Conservation (phyloP, 2,329 filamentous ascomycete species). For the Alternaria angustiovoidea region DNA sequence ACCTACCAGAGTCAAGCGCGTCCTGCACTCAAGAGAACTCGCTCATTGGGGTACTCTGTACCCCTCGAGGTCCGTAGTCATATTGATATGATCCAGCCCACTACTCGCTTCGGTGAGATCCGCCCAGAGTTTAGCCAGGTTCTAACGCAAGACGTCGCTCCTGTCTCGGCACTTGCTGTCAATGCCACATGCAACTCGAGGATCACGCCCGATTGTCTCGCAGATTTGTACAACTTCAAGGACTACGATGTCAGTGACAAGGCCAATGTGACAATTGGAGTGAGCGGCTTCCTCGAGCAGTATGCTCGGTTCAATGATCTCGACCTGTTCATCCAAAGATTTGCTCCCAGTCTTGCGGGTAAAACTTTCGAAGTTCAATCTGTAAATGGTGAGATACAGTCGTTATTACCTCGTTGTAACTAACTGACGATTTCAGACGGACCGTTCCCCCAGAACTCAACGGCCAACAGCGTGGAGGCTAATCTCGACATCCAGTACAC, state of each 20-base stretch:
- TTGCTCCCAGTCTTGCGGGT: conserved; percentile 52
- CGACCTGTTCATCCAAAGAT: conserved; percentile 49
- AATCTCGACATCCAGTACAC: conserved; percentile 62
- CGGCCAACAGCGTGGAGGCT: conserved; percentile 56
- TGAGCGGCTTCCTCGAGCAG: conserved; percentile 59
- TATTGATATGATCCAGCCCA: conserved; percentile 71
- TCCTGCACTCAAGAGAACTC: conserved; percentile 57
- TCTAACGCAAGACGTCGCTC: conserved; percentile 36
- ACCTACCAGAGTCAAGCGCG: conserved; percentile 61
- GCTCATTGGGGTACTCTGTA: conserved; percentile 68
- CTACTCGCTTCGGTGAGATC: conserved; percentile 67
- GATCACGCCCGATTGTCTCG: conserved; percentile 59
- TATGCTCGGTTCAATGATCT: conserved; percentile 60
- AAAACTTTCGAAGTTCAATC: conserved; percentile 56
- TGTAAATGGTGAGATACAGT: conserved; percentile 53
- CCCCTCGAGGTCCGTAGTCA: conserved; percentile 63
- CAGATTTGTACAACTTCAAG: conserved; percentile 55
- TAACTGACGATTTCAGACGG: conserved; percentile 25
- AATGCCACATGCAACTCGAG: conserved; percentile 53
- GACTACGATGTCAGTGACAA: conserved; percentile 53
- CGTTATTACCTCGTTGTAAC: not conserved
- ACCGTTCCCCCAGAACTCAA: conserved; percentile 47
- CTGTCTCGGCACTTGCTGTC: conserved; percentile 30
- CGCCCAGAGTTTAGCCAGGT: conserved; percentile 53
- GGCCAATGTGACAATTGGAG: conserved; percentile 51